Evolutionary conservation across 2,329 filamentous ascomycete genomes (phyloP), one percentile per base, ranked within the genome.

Genomic region (Scopulariopsis brevicaulis): DNA sequence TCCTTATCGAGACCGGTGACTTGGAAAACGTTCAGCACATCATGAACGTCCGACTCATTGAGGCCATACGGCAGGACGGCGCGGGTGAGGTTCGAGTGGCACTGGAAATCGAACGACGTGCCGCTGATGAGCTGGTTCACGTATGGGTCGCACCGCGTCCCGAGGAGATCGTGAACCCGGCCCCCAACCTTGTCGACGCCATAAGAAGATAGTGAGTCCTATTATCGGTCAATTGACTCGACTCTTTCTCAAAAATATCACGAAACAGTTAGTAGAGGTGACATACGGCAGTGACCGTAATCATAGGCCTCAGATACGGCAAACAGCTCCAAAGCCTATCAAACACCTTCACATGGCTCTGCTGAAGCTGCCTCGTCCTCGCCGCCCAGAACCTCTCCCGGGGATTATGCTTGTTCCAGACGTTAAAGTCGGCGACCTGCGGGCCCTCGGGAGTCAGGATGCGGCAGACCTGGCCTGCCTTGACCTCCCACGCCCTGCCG

Each of bases 11-110:
- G 68, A 0, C 89, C 89, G 0, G 90, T 94, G 7, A 92, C 88
- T 69, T 95, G 90, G 67, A 95, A 94, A 3, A 95, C 76, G 65
- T 95, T 95, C 57, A 95, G 77, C 0, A 95, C 89, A 68, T 95
- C 89, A 65, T 95, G 90, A 1, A 94, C 83, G 66, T 94, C 89
- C 34, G 76, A 74, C 70, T 94, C 90, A 5, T 75, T 78, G 50
- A 94, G 69, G 0, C 88, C 87, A 60, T 77, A 84, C 0, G 85
- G 84, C 1, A 85, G 61, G 2, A 94, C 81, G 0, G 90, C 87
- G 4, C 90, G 81, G 1, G 82, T 83, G 12, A 95, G 78, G 68
- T 95, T 95, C 1, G 86, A 90, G 66, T 93, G 89, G 69, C 90
- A 95, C 68, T 94, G 89, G 69, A 82, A 93, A 68, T 94, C 86